Base-by-base conservation (phyloP, 1,284 basidiomycete species). In the Cryptococcus depauperatus region DNA sequence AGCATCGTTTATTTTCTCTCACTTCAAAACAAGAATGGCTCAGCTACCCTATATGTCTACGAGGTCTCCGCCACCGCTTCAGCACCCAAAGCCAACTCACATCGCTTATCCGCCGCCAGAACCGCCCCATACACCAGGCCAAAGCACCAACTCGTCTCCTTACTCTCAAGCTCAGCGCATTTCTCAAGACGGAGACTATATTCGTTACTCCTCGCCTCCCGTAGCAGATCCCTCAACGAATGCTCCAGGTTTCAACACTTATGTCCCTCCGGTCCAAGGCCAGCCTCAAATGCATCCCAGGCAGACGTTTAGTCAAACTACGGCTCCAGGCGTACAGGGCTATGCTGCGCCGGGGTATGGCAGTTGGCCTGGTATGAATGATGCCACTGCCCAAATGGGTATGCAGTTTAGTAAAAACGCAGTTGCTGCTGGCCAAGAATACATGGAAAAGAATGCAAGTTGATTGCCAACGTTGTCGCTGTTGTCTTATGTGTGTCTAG, bases 401-500 rank as follows among this genome's bases (percentile, higher is more conserved):
- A 85, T 98, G 77, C 93, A 97, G 69, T 82, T 98, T 37, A 91
- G 93, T 5, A 82, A 84, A 57, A 90, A 81, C 56, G 91, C 92
- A 0, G 85, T 96, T 1, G 81, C 83, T 11, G 93, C 90, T 0
- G 93, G 93, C 0, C 90, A 93, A 64, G 88, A 93, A 48, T 98
- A 98, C 56, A 82, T 98, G 30, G 86, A 93, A 70, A 85, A 84
- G 71, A 96, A 97, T 68, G 86, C 91, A 57, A 52, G 83, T 75
- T 14, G 28, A 19, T 21, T 18, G 9, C 22, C 23, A 13, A 11
- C 28, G 11, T 18, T 41, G 13, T 18, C 26, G 14, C 26, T 19
- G 35, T 18, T 18, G 8, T 19, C 27, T 5, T 29, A 11, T 18
- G 23, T n/a, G 50, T 26, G 33, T 37, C 47, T 54, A 92, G 88